These are phyloP conservation scores for Sordaria brevicollis DNA, from an alignment of 495 filamentous ascomycete genomes.

Conservation along the genomic window DNA sequence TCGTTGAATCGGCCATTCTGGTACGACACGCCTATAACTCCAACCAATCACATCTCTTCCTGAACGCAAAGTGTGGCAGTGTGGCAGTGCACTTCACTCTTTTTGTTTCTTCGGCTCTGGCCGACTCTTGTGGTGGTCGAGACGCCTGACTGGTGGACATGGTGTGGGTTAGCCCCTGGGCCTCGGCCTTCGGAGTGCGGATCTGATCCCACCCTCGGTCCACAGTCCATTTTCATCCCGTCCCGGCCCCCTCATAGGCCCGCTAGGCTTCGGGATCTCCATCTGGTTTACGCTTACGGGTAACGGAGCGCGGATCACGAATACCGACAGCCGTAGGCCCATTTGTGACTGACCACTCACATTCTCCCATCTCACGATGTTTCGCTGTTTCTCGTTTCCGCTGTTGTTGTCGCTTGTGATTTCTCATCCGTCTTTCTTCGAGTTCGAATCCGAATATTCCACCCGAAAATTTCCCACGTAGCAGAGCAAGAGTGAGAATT, in stretches of 20 bases:
- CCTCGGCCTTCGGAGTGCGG: neutral
- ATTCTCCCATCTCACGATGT: neutral
- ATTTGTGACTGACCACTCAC: neutral
- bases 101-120: neutral
- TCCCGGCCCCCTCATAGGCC: neutral
- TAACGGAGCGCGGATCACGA: neutral
- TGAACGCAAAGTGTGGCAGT: neutral
- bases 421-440: neutral
- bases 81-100: neutral
- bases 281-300: neutral
- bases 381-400: neutral
- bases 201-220: neutral
- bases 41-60: neutral
- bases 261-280: neutral
- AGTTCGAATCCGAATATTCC: too few relatives aligned
- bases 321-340: neutral
- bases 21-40: neutral
- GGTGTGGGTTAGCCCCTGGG: neutral
- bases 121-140: neutral
- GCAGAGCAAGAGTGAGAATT: too few relatives aligned
- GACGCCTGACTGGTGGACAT: neutral
- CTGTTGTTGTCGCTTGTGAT: neutral
- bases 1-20: neutral
- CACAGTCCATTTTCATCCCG: too few relatives aligned
- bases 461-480: too few relatives aligned